phyloP scores from a whole-genome alignment of 257 asterid species.

The Fraxinus quadrangulata region DNA sequence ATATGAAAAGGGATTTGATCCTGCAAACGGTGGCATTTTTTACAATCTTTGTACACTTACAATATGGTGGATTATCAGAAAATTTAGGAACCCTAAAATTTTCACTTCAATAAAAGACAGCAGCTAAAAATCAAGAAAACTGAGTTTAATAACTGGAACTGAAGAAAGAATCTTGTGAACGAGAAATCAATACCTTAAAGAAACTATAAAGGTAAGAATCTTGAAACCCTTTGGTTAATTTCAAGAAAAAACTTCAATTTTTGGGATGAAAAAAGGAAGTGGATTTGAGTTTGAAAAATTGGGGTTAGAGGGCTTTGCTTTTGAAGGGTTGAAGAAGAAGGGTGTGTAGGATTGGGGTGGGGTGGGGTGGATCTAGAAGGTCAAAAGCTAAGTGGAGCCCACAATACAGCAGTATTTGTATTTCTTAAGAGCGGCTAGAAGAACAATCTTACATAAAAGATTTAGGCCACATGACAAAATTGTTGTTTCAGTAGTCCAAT shows the following conservation, averaged over 20 bases:
- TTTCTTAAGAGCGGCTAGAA: conserved; percentile 15
- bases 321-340: conserved; percentile 1
- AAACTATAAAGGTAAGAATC: background rate
- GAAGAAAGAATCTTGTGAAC: background rate
- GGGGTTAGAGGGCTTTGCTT: background rate
- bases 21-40: conserved; percentile 73
- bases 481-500: conserved; percentile 22
- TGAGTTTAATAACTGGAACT: background rate
- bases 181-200: background rate
- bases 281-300: background rate
- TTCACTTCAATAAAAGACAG: background rate
- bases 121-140: background rate
- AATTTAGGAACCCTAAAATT: background rate
- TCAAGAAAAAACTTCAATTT: background rate
- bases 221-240: background rate
- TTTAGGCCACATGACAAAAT: background rate
- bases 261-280: background rate
- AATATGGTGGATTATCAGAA: background rate
- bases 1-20: conserved; percentile 35
- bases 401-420: background rate
- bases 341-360: too few relatives aligned
- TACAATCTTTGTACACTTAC: conserved; percentile 4
- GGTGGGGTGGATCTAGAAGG: conserved; percentile 26
- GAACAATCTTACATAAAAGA: background rate
- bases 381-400: conserved; percentile 1